These are phyloP conservation scores for Pseudohalonectria lignicola DNA, from an alignment of 2,329 filamentous ascomycete genomes.

Conservation along the genomic window DNA sequence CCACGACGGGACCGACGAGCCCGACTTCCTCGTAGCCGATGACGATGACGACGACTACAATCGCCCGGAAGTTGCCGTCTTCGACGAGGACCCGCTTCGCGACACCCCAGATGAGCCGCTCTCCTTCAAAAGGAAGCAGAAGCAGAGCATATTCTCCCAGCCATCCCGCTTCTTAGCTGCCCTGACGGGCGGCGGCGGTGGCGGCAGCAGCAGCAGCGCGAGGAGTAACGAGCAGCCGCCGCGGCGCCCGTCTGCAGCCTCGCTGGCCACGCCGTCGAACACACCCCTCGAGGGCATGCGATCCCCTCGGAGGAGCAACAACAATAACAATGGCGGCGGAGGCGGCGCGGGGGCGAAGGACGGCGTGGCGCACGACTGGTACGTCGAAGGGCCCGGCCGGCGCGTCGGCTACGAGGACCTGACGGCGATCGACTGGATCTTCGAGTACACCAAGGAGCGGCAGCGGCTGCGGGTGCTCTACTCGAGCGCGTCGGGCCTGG, in stretches of 20 bases:
- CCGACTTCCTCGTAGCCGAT: slow-evolving; percentile 27
- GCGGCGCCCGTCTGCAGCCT: not conserved
- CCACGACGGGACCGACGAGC: slow-evolving; percentile 33
- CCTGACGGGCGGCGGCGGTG: slow-evolving; percentile 24
- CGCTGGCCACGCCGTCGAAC: no score
- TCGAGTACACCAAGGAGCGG: slow-evolving; percentile 93
- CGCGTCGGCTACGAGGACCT: slow-evolving; percentile 92
- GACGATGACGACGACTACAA: slow-evolving; percentile 25
- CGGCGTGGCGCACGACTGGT: slow-evolving; percentile 58
- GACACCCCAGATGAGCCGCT: slow-evolving; percentile 38
- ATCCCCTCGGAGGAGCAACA: slow-evolving; percentile 1
- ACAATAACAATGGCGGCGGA: not conserved
- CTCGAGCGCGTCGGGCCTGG: slow-evolving; percentile 54
- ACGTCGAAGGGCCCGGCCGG: slow-evolving; percentile 76
- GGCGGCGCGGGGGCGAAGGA: slow-evolving; percentile 26
- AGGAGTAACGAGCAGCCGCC: not conserved
- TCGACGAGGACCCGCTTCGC: slow-evolving; percentile 46
- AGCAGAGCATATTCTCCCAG: slow-evolving; percentile 31
- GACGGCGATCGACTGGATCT: slow-evolving; percentile 99
- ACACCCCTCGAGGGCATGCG: not conserved
- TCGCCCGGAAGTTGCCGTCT: slow-evolving; percentile 24
- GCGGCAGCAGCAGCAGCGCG: not conserved
- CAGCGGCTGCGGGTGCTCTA: slow-evolving; percentile 72
- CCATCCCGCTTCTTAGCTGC: slow-evolving; percentile 37
- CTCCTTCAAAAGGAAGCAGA: slow-evolving; percentile 64